A percentile compares a stretch with the other conserved stretches of the same genome.
These are phyloP conservation scores for Populus deltoides DNA, from an alignment of 345 rosid genomes.

Conservation along the genomic window DNA sequence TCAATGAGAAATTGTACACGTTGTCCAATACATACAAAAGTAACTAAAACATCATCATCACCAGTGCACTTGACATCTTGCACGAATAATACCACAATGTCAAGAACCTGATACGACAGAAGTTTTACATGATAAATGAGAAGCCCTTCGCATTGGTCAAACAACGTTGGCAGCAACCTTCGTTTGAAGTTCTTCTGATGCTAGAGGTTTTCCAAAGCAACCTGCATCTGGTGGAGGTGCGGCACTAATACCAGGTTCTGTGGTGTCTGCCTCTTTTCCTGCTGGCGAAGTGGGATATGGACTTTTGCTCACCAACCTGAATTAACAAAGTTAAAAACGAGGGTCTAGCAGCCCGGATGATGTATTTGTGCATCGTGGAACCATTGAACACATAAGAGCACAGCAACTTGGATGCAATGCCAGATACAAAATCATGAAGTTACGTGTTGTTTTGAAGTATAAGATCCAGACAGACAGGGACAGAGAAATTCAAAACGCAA, in stretches of 20 bases:
- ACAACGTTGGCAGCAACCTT: slow-evolving; percentile 25
- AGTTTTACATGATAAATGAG: background rate
- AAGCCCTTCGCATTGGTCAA: slow-evolving; percentile 21
- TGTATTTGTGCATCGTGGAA: background rate
- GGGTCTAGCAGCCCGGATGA: background rate
- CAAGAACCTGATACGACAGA: background rate
- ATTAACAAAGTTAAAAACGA: background rate
- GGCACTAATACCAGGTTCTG: slow-evolving; percentile 22
- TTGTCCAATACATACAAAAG: slow-evolving; percentile 6
- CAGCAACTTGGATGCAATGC: background rate
- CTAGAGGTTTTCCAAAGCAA: slow-evolving; percentile 32
- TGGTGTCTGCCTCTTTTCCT: slow-evolving; percentile 34
- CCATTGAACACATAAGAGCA: background rate
- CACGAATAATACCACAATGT: background rate
- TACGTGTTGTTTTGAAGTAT: background rate
- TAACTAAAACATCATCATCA: slow-evolving; percentile 10
- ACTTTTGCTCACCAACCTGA: slow-evolving; percentile 72
- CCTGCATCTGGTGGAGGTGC: slow-evolving; percentile 32
- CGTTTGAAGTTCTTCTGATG: slow-evolving; percentile 25
- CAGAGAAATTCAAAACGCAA: background rate
- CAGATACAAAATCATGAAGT: background rate
- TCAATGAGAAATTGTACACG: slow-evolving; percentile 8
- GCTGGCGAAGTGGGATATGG: slow-evolving; percentile 55
- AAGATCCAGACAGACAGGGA: background rate
- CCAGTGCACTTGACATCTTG: background rate